Percentiles rank a stretch among this genome's conserved stretches.
Evolutionary conservation across 768 basidiomycete species (phyloP).

Genomic region (Rhizopogon vinicolor): DNA sequence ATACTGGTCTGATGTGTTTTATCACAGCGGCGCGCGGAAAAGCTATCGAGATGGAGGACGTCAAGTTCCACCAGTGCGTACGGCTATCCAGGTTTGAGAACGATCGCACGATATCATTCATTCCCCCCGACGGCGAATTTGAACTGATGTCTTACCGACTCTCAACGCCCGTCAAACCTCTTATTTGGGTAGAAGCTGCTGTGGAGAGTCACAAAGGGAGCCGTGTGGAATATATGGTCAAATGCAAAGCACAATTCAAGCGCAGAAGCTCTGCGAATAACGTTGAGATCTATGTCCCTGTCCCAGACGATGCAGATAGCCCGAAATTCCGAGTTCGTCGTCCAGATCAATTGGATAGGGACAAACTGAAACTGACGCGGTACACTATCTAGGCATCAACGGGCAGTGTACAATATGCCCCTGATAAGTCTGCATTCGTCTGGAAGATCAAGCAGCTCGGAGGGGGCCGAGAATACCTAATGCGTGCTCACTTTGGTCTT

Average conservation of each 20-base stretch:
- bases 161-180: constrained; percentile 92
- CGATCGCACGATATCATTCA: constrained; percentile 98
- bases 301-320: constrained; percentile 97
- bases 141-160: constrained; percentile 98
- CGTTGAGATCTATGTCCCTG: constrained; percentile 98
- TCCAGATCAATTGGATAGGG: not conserved
- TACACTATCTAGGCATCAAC: constrained; percentile 68
- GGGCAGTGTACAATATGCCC: constrained; percentile 93
- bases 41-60: constrained; percentile 99
- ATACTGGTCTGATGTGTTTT: not conserved
- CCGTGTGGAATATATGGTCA: constrained; percentile 93
- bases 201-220: constrained; percentile 95
- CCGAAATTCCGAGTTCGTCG: constrained; percentile 87
- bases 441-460: constrained; percentile 99
- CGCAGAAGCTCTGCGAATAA: constrained; percentile 95
- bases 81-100: constrained; percentile 96
- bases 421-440: constrained; percentile 96
- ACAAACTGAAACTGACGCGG: not conserved
- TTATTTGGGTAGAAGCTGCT: constrained; percentile 92
- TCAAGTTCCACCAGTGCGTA: constrained; percentile 99
- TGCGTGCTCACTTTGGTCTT: constrained; percentile 97
- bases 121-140: constrained; percentile 98
- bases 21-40: constrained; percentile 83
- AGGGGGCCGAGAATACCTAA: constrained; percentile 93
- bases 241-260: constrained; percentile 97